Evolutionary conservation across 768 basidiomycete species (phyloP).

Genomic region (Chalciporus pseudorubinellus): DNA sequence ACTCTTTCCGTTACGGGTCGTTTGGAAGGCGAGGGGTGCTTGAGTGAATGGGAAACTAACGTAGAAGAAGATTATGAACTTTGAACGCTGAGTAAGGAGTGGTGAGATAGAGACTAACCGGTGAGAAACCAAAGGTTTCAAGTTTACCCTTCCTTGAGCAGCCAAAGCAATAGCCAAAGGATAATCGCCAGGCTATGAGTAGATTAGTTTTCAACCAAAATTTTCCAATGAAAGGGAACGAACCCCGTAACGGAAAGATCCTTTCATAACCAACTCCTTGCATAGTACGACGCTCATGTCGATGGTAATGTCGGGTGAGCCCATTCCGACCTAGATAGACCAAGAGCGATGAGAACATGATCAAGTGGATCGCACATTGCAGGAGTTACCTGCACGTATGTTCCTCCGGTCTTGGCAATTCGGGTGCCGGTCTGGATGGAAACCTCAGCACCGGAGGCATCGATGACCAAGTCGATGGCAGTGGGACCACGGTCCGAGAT

Average conservation of each 20-base stretch:
- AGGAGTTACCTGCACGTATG: conserved; percentile 56
- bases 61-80: not conserved
- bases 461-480: conserved; percentile 82
- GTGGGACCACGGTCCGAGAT: conserved; percentile 69
- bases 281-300: conserved; percentile 66
- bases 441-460: conserved; percentile 90
- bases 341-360: not conserved
- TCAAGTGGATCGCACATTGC: conserved; percentile 3
- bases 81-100: too few relatives aligned
- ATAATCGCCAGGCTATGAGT: conserved; percentile 74
- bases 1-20: conserved; percentile 77
- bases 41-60: conserved; percentile 71
- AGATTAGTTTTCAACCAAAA: not conserved
- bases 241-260: conserved; percentile 91
- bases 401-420: conserved; percentile 74
- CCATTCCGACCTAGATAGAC: conserved; percentile 75
- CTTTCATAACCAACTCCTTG: conserved; percentile 81
- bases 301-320: conserved; percentile 68
- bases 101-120: conserved; percentile 42
- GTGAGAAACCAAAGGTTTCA: conserved; percentile 88
- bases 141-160: conserved; percentile 75
- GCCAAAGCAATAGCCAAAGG: conserved; percentile 82
- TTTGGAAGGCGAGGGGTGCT: conserved; percentile 77
- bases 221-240: conserved; percentile 20
- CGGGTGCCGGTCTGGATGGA: conserved; percentile 86